Conservation (phyloP, 2,329 filamentous ascomycete genomes). For the Amphichorda felina region DNA sequence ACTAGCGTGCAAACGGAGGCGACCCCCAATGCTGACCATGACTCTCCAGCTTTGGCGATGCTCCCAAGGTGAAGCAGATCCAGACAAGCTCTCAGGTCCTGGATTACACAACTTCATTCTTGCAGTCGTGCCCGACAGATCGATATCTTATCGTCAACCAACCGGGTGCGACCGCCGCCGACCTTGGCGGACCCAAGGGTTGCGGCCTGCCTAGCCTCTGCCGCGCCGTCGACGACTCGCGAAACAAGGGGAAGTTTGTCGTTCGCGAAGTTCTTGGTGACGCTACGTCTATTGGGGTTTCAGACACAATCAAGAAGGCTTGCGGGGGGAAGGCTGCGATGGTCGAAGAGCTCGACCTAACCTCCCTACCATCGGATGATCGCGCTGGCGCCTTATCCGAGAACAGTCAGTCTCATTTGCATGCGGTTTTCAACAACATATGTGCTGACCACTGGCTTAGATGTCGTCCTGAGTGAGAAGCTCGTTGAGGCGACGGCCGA, state of each 20-base stretch:
- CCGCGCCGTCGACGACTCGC: constrained; percentile 20
- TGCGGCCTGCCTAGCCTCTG: constrained; percentile 43
- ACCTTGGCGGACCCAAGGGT: constrained; percentile 40
- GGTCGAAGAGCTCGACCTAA: constrained; percentile 22
- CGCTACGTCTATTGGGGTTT: constrained; percentile 26
- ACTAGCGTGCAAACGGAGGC: not conserved
- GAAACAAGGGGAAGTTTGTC: constrained; percentile 27
- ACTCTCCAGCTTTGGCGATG: constrained; percentile 18
- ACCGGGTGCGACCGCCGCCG: constrained; percentile 57
- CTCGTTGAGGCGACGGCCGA: constrained; percentile 24
- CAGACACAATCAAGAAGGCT: constrained; percentile 28
- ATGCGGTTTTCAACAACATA: not conserved
- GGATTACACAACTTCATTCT: constrained; percentile 31
- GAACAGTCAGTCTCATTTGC: constrained; percentile 27
- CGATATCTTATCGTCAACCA: constrained; percentile 72
- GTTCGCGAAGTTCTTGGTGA: constrained; percentile 47
- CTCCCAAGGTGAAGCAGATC: constrained; percentile 24
- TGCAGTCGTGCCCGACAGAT: constrained; percentile 59
- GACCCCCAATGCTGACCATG: not conserved
- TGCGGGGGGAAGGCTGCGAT: constrained; percentile 30
- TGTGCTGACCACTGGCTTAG: constrained; percentile 13
- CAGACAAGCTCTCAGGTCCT: constrained; percentile 35
- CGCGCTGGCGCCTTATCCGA: constrained; percentile 32
- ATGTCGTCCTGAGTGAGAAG: constrained; percentile 37
- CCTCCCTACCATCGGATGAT: constrained; percentile 23